These are phyloP conservation scores for Closterium sp. DNA, from an alignment of 139 green algal genomes.

Conservation along the genomic window DNA sequence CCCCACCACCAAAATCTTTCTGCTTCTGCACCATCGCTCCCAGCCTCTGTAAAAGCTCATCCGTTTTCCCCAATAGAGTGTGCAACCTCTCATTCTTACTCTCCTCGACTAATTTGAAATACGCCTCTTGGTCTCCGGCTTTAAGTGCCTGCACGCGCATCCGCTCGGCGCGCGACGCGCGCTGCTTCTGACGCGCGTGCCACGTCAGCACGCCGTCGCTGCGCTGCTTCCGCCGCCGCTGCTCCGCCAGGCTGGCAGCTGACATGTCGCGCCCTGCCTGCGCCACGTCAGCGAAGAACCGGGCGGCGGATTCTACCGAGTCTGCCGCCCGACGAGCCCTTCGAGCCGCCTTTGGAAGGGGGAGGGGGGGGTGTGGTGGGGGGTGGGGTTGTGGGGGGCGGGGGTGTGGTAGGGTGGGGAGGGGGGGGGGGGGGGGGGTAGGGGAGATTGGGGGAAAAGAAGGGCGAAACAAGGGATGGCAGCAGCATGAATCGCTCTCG, in stretches of 20 bases:
- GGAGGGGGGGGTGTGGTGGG: no score
- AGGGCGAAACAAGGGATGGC: no score
- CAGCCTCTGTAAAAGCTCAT: constrained; percentile 91
- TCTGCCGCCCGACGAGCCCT: background rate
- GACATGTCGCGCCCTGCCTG: constrained; percentile 22
- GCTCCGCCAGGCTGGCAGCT: background rate
- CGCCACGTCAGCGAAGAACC: constrained; percentile 48
- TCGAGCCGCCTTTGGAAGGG: background rate
- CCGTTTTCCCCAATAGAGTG: constrained; percentile 75
- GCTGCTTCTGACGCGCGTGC: constrained; percentile 34
- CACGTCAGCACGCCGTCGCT: constrained; percentile 41
- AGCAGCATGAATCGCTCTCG: no score
- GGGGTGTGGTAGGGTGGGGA: background rate
- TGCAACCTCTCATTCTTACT: constrained; percentile 55
- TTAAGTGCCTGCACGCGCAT: constrained; percentile 63
- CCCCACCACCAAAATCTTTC: constrained; percentile 16
- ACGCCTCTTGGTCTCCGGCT: constrained; percentile 73
- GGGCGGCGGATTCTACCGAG: background rate
- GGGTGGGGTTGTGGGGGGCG: background rate
- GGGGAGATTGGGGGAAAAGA: background rate
- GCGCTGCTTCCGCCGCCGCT: constrained; percentile 40
- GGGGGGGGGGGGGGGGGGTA: background rate
- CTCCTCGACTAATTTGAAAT: constrained; percentile 67
- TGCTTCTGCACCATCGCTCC: constrained; percentile 58
- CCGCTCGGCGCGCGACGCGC: constrained; percentile 37